Conservation (phyloP, 1,139 yeast genomes). For the Scheffersomyces quercinus region DNA sequence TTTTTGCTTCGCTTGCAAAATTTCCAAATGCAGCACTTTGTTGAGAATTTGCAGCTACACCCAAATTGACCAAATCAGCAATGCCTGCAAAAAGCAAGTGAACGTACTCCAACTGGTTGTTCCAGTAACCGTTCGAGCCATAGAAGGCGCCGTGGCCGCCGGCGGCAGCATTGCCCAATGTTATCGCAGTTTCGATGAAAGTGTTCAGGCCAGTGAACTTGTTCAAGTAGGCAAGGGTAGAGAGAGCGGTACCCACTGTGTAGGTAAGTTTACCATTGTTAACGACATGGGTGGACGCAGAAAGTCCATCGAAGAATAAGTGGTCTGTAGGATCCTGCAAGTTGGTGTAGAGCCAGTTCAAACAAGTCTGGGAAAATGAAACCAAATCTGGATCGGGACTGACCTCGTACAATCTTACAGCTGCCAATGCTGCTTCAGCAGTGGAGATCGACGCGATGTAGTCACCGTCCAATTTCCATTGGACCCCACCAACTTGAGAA, state of each 20-base stretch:
- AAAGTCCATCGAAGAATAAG: conserved; percentile 33
- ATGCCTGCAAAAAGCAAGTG: conserved; percentile 15
- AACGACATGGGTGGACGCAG: conserved; percentile 15
- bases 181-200: conserved; percentile 10
- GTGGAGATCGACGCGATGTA: conserved; percentile 16
- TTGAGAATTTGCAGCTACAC: conserved; percentile 1
- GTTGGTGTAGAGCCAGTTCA: conserved; percentile 26
- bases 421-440: conserved; percentile 15
- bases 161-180: conserved; percentile 11
- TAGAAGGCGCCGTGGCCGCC: conserved; percentile 13
- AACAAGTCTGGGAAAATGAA: conserved; percentile 23
- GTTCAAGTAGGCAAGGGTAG: conserved; percentile 26
- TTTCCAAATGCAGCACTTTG: conserved; percentile 1
- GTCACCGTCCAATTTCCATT: conserved; percentile 11
- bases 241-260: conserved; percentile 37
- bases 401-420: conserved; percentile 10
- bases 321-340: conserved; percentile 29
- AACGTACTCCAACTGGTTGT: conserved; percentile 12
- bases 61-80: conserved; percentile 9
- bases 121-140: conserved; percentile 12
- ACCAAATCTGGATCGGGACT: conserved; percentile 12
- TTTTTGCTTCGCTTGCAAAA: conserved; percentile 15
- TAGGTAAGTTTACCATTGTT: conserved; percentile 38
- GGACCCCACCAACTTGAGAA: conserved; percentile 11
- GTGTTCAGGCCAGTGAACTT: conserved; percentile 5